phyloP scores from a whole-genome alignment of 208 protist genomes.

The Acanthamoeba castellanii region DNA sequence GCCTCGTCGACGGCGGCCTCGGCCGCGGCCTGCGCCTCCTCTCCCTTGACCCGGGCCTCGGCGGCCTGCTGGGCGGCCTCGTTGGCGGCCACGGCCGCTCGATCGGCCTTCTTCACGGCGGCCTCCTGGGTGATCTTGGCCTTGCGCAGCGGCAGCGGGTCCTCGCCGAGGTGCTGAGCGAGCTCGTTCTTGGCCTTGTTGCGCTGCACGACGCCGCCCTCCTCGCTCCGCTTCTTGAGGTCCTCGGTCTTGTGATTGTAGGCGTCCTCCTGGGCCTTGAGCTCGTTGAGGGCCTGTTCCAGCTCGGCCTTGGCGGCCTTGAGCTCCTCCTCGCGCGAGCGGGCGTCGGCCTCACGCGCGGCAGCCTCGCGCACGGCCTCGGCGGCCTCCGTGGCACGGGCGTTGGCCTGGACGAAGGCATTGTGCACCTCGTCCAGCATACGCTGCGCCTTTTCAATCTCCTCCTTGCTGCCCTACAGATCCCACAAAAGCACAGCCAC shows the following conservation, averaged over 20 bases:
- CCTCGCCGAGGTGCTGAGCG: slow-evolving; percentile 78
- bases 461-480: slow-evolving; percentile 49
- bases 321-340: slow-evolving; percentile 66
- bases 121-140: slow-evolving; percentile 81
- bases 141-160: slow-evolving; percentile 78
- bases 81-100: slow-evolving; percentile 66
- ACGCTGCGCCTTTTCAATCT: slow-evolving; percentile 62
- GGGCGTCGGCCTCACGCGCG: background rate
- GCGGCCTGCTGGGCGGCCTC: slow-evolving; percentile 46
- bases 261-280: slow-evolving; percentile 68
- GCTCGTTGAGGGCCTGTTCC: background rate
- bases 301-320: slow-evolving; percentile 66
- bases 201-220: slow-evolving; percentile 74
- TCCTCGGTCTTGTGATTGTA: slow-evolving; percentile 77
- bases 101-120: slow-evolving; percentile 78
- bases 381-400: background rate
- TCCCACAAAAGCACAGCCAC: background rate
- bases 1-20: background rate
- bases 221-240: slow-evolving; percentile 76
- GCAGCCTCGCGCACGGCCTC: background rate
- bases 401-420: slow-evolving; percentile 30
- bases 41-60: background rate
- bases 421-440: slow-evolving; percentile 58
- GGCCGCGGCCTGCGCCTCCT: slow-evolving; percentile 22
- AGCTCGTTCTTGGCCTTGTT: slow-evolving; percentile 81